phyloP scores from a whole-genome alignment of 805 yeast species.

The Tetrapisispora pingtungensis region DNA sequence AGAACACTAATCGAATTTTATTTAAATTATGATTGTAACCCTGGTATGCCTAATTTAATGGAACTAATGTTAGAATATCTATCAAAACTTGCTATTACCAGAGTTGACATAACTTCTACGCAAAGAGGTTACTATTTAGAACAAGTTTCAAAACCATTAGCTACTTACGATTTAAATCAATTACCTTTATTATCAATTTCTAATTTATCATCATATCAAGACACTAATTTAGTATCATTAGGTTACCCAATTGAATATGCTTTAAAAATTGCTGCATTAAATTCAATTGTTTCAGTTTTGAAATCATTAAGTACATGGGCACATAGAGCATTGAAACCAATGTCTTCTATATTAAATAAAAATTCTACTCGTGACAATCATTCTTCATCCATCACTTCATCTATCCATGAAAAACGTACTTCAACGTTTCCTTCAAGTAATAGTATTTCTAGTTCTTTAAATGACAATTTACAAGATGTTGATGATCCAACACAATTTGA shows the following conservation, averaged over 20 bases:
- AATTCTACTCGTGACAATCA: slow-evolving; percentile 2
- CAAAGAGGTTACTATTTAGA: slow-evolving; percentile 54
- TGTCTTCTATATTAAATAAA: slow-evolving; percentile 1
- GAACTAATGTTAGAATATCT: slow-evolving; percentile 74
- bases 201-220: slow-evolving; percentile 36
- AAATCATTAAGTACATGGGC: slow-evolving; percentile 82
- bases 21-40: slow-evolving; percentile 90
- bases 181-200: slow-evolving; percentile 70
- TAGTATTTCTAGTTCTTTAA: slow-evolving; percentile 11
- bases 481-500: slow-evolving; percentile 85
- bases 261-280: slow-evolving; percentile 70
- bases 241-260: slow-evolving; percentile 72
- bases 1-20: slow-evolving; percentile 85
- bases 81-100: slow-evolving; percentile 52
- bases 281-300: slow-evolving; percentile 71
- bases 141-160: slow-evolving; percentile 43
- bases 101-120: slow-evolving; percentile 60
- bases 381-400: slow-evolving; percentile 12
- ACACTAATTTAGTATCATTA: slow-evolving; percentile 9
- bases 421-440: slow-evolving; percentile 7
- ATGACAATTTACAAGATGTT: slow-evolving; percentile 27
- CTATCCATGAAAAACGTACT: slow-evolving; percentile 9
- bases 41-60: slow-evolving; percentile 68
- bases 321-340: slow-evolving; percentile 44
- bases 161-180: slow-evolving; percentile 63